phyloP scores from a whole-genome alignment of 768 basidiomycete species.

The Trametopsis cervina region DNA sequence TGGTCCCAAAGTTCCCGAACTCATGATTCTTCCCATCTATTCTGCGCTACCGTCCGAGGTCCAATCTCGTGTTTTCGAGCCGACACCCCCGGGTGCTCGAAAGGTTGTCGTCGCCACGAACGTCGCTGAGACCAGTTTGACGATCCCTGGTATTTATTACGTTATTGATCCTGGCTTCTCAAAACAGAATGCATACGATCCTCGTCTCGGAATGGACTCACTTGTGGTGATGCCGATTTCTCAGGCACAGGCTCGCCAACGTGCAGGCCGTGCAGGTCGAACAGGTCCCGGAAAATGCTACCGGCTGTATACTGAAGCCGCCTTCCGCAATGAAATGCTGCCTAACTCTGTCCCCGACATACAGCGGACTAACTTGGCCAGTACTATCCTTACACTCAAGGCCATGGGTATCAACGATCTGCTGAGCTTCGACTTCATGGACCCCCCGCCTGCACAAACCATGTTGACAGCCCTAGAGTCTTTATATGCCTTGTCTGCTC shows the following conservation, averaged over 20 bases:
- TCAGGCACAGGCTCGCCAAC: slow-evolving; percentile 94
- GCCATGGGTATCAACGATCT: slow-evolving; percentile 99
- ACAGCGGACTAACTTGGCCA: slow-evolving; percentile 87
- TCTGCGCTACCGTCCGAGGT: slow-evolving; percentile 97
- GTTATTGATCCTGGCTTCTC: slow-evolving; percentile 98
- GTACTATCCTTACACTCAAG: slow-evolving; percentile 91
- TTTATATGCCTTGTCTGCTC: slow-evolving; percentile 89
- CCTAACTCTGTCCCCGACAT: slow-evolving; percentile 98
- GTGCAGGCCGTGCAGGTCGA: slow-evolving; percentile 92
- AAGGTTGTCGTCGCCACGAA: slow-evolving; percentile 99
- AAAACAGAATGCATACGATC: slow-evolving; percentile 98
- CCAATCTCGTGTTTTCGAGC: slow-evolving; percentile 96
- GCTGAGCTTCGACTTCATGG: slow-evolving; percentile 99
- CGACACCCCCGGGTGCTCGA: slow-evolving; percentile 95
- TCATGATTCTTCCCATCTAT: slow-evolving; percentile 95
- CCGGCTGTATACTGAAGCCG: slow-evolving; percentile 95
- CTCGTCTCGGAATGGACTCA: slow-evolving; percentile 96
- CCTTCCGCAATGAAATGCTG: slow-evolving; percentile 98
- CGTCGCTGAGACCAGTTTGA: slow-evolving; percentile 96
- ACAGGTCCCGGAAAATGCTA: slow-evolving; percentile 99
- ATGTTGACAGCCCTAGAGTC: slow-evolving; percentile 95
- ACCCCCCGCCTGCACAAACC: slow-evolving; percentile 93
- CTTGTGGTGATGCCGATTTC: slow-evolving; percentile 98
- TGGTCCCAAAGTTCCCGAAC: slow-evolving; percentile 96
- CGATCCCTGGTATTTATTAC: slow-evolving; percentile 98